These are phyloP conservation scores for Thielaviopsis populi DNA, from an alignment of 2,329 filamentous ascomycete genomes.

Conservation along the genomic window DNA sequence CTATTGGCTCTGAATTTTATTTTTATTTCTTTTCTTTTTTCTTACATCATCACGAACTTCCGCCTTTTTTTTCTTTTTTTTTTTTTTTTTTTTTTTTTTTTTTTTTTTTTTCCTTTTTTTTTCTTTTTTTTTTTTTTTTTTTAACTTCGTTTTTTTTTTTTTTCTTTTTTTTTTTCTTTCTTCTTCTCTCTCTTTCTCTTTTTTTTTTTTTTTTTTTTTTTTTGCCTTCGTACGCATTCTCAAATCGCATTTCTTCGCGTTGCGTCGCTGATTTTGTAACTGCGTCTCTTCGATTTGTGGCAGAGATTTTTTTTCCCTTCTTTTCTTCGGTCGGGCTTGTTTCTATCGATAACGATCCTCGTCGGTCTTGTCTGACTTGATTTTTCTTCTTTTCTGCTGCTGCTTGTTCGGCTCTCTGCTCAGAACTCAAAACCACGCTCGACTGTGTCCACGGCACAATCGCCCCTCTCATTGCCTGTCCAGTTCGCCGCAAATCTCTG, in stretches of 20 bases:
- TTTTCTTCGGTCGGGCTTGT: background rate
- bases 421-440: background rate
- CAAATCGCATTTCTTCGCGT: background rate
- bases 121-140: background rate
- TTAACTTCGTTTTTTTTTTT: background rate
- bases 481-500: background rate
- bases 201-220: background rate
- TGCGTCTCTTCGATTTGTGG: background rate
- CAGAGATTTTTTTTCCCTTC: background rate
- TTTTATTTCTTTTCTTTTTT: slow-evolving; percentile 1
- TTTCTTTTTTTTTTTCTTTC: slow-evolving; percentile 4
- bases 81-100: background rate
- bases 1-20: background rate
- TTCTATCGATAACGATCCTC: background rate
- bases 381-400: background rate
- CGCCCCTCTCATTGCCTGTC: background rate
- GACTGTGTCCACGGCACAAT: background rate
- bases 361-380: background rate
- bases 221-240: no score
- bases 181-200: background rate
- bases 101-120: background rate
- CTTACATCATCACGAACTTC: background rate
- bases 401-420: background rate
- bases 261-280: background rate
- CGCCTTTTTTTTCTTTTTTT: background rate